Base-by-base conservation (phyloP, 768 basidiomycete genomes). In the Amylocystis lapponica region DNA sequence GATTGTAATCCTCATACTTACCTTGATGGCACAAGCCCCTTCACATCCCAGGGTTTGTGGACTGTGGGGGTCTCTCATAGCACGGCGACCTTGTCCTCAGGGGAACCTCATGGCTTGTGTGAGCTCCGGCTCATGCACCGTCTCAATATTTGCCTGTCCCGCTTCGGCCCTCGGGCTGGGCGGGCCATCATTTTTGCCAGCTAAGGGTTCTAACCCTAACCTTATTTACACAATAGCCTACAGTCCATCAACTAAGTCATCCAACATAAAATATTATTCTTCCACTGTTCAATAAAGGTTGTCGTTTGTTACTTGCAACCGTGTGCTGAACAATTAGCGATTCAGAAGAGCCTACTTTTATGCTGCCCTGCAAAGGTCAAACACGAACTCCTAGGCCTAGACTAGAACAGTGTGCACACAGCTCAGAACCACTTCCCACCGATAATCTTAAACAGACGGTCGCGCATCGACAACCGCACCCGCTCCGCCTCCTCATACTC, bases 41-140 rank as follows among this genome's bases (percentile, higher is more conserved):
- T 66, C 64, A 64, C 34, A 47, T 63, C 45, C 55, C 58, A 47
- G 59, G 61, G 61, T 43, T 44, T 54, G 54, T 60, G 64, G 64
- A 62, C 64, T 55, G 51, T 57, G 56, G 59, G 57, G 54, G 46
- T 50, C 54, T 52, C 51, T 51, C 71, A 73, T 70, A 70, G 72
- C 72, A 73, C 71, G 71, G 71, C 72, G 71, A 72, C 72, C 67
- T 31, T 71, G 70, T 72, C 71, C 72, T 47, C 68, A 71, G 66
- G 66, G 69, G 66, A 64, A 58, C 42, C 50, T 30, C 40, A 38
- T 49, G 61, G 61, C 60, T 72, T 71, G 69, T 72, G 63, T 70
- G 54, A 40, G 60, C 60, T 59, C 52, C 58, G 57, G 61, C 56
- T 55, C 58, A 63, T 64, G 64, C 64, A 66, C 57, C 54, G 61